Base-by-base conservation (phyloP, 495 filamentous ascomycete species). In the Daldinia concentrica region DNA sequence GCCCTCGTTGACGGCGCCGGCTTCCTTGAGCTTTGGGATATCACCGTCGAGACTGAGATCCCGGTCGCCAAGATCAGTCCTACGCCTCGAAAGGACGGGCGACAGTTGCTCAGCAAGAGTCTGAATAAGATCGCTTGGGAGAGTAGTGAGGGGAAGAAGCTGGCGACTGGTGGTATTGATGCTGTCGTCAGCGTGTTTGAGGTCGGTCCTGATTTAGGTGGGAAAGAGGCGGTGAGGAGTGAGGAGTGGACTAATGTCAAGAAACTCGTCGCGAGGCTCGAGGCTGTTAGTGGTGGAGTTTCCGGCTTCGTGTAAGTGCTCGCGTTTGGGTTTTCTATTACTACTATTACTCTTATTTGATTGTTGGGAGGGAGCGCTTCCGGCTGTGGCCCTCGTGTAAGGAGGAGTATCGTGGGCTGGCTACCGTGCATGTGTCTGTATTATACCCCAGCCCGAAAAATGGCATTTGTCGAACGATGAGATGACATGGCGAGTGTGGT, bases 41-140 rank as follows among this genome's bases (percentile, higher is more conserved):
- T 99, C 12, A 96, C 92, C 19, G 85, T 92, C 15, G 94, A 97
- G 78, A 94, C 90, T 2, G 95, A 98, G 81, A 93, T 98, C 17
- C 96, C 95, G 0, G 89, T 93, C 0, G 90, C 90, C 41, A 90
- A 89, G 68, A 89, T 92, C 51, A 84, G 86, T 48, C 94, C 95
- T 0, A 88, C 83, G 67, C 80, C 84, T 9, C 82, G 86, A 34
- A 86, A 89, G 77, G 83, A 88, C 66, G 82, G 86, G 58, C 74
- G 87, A 78, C 77, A 85, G 72, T 85, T 85, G 72, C 80, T 94
- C 72, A 89, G 90, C 71, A 90, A 90, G 78, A 95, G 93, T 72
- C 82, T 99, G 69, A 98, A 98, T 77, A 95, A 93, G 79, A 82
- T 97, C 43, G 93, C 92, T 24, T 99, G 95, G 95, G 95, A 99